Evolutionary conservation across 805 yeast species (phyloP).

Genomic region (Candida nonsorbophila): DNA sequence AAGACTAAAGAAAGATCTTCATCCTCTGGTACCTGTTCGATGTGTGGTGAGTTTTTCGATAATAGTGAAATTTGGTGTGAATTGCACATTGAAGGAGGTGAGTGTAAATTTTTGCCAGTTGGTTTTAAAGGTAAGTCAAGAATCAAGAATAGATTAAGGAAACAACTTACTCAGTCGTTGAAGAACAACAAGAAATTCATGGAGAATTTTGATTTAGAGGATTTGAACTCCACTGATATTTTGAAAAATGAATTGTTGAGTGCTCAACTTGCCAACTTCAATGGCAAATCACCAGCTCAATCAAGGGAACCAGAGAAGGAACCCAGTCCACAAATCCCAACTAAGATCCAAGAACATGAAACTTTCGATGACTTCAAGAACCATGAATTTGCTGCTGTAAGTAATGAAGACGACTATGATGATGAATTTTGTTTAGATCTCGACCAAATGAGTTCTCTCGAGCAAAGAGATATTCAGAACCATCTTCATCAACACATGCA

Average conservation of each 20-base stretch:
- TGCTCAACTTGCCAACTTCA: conserved; percentile 2
- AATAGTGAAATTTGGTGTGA: conserved; percentile 50
- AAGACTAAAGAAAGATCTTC: conserved; percentile 38
- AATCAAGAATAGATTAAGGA: conserved; percentile 37
- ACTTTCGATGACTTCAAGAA: too few relatives aligned
- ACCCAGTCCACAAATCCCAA: neutral
- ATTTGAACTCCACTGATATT: conserved; percentile 1
- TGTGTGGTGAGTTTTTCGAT: conserved; percentile 47
- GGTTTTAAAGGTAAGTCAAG: conserved; percentile 41
- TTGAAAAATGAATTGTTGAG: conserved; percentile 3
- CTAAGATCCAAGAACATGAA: neutral
- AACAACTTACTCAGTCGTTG: too few relatives aligned
- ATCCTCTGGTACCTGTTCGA: conserved; percentile 47
- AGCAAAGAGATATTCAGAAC: too few relatives aligned
- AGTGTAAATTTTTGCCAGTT: conserved; percentile 40
- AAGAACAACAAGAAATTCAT: conserved; percentile 16
- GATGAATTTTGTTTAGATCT: conserved; percentile 40
- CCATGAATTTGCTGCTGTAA: too few relatives aligned
- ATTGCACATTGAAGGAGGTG: conserved; percentile 44
- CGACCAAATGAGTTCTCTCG: conserved; percentile 34
- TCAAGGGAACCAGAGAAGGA: neutral
- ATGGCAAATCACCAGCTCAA: neutral
- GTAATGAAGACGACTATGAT: conserved; percentile 28
- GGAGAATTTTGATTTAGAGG: conserved; percentile 6
- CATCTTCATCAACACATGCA: too few relatives aligned